phyloP scores from a whole-genome alignment of 148 eudicot species.

The Fagopyrum esculentum region DNA sequence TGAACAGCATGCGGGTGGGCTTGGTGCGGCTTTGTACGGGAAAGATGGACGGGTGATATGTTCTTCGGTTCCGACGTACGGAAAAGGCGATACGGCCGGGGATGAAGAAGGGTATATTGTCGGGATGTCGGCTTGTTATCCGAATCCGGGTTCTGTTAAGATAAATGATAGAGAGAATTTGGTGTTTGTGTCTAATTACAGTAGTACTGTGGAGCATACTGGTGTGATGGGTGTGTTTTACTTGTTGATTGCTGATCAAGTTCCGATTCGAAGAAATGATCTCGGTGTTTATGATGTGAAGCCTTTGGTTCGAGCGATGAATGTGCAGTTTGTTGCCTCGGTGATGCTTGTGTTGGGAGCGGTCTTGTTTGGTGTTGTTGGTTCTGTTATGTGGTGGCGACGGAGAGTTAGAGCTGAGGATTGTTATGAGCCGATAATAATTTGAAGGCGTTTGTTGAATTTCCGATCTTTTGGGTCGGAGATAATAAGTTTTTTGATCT shows the following conservation, averaged over 20 bases:
- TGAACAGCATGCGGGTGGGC: constrained; percentile 75
- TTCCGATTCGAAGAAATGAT: constrained; percentile 16
- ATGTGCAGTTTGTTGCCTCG: neutral
- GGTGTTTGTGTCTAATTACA: constrained; percentile 65
- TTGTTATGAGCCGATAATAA: neutral
- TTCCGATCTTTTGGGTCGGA: too few species aligned
- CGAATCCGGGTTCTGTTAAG: constrained; percentile 54
- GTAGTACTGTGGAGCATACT: constrained; percentile 45
- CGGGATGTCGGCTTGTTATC: constrained; percentile 94
- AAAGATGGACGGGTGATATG: constrained; percentile 76
- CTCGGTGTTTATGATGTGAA: neutral
- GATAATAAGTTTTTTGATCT: too few species aligned
- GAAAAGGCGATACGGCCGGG: constrained; percentile 64
- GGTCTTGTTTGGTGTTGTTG: neutral
- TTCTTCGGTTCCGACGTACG: constrained; percentile 65
- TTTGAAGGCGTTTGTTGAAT: neutral
- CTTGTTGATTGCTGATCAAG: constrained; percentile 56
- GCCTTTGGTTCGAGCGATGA: neutral
- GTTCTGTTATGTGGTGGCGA: neutral
- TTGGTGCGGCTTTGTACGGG: constrained; percentile 61
- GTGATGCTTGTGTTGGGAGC: neutral
- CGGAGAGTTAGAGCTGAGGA: neutral
- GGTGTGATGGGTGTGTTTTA: constrained; percentile 98
- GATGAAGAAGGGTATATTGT: constrained; percentile 85
- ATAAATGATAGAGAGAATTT: constrained; percentile 58